These are phyloP conservation scores for Scenedesmus sp. DNA, from an alignment of 163 green algal genomes.

Conservation along the genomic window DNA sequence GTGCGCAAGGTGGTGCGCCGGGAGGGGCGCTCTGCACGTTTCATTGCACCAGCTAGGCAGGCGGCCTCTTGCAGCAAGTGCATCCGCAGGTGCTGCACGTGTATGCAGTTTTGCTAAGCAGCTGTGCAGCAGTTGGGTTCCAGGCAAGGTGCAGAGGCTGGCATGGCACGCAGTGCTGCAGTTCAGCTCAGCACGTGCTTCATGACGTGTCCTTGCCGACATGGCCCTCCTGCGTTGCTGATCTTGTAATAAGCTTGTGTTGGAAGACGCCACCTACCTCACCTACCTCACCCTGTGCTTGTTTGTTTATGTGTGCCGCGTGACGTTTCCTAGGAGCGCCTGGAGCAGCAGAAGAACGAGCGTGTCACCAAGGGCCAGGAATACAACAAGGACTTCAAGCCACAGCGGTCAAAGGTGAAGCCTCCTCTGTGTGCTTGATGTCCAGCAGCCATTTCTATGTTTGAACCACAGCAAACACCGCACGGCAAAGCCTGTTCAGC, in stretches of 20 bases:
- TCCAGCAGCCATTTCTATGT: neutral
- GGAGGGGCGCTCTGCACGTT: too few relatives aligned
- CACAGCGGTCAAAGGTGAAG: conserved; percentile 73
- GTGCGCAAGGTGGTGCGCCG: conserved; percentile 41
- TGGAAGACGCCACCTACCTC: neutral
- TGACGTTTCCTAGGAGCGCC: conserved; percentile 67
- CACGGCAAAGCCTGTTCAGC: too few relatives aligned
- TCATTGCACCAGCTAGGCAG: too few relatives aligned
- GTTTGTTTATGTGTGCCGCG: conserved; percentile 54
- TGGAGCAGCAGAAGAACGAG: conserved; percentile 83
- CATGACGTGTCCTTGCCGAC: too few relatives aligned
- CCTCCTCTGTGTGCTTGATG: neutral
- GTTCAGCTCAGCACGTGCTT: neutral
- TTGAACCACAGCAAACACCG: neutral
- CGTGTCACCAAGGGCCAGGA: conserved; percentile 68
- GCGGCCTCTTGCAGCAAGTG: too few relatives aligned
- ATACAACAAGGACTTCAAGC: conserved; percentile 88
- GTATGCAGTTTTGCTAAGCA: neutral
- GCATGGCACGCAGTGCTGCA: neutral
- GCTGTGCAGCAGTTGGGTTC: neutral
- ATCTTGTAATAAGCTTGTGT: too few relatives aligned
- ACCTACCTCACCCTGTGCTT: neutral
- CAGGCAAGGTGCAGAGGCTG: neutral
- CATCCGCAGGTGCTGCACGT: neutral
- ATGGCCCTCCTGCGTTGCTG: neutral